Evolutionary conservation across 106 monocot genomes (phyloP), one percentile per base, ranked within the genome.

Genomic region (Ottelia alismoides): DNA sequence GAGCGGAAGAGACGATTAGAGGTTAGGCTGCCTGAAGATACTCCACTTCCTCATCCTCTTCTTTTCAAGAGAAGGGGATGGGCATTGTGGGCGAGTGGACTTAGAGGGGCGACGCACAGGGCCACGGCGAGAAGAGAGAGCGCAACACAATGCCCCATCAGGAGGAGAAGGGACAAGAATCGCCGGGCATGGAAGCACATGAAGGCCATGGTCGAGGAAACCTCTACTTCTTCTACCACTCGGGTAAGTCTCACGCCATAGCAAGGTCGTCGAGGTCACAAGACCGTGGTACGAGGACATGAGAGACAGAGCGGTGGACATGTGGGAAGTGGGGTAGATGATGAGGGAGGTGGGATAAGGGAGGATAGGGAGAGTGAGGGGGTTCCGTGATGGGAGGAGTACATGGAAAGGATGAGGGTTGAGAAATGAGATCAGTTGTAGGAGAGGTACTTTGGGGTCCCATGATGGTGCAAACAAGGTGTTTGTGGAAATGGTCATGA

Each of bases 221-320:
- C 61, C 78, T 61, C 26, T 96, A 84, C 71, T 88, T 96, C 81
- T 96, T 96, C 76, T 96, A 96, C 72, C 88, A 96, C 76, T 88
- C 94, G 25, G 92, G 86, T 17, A 21, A 84, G 28, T 76, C 56
- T 17, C 84, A 88, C 48, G 52, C 73, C 7, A 45, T 96, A 56
- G 71, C 30, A 84, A 84, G 27, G 84, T 85, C 32, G 94, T 88
- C 27, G 74, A 81, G 64, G 84, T 96, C 51, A 56, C 61, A 49
- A 76, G 32, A 67, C 58, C 64, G 0, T 96, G 88, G 94, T 88
- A 88, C 53, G 62, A 50, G 30, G 23, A 23, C 32, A 40, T 17
- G 2, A 64, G 61, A 0, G 51, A 20, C 44, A 84, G 88, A 18
- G 88, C 81, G 5, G 94, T 88, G 55, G 88, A 88, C 55, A 84